Evolutionary conservation across 441 rosid genomes (phyloP).

Genomic region (Eutrema salsugineum): DNA sequence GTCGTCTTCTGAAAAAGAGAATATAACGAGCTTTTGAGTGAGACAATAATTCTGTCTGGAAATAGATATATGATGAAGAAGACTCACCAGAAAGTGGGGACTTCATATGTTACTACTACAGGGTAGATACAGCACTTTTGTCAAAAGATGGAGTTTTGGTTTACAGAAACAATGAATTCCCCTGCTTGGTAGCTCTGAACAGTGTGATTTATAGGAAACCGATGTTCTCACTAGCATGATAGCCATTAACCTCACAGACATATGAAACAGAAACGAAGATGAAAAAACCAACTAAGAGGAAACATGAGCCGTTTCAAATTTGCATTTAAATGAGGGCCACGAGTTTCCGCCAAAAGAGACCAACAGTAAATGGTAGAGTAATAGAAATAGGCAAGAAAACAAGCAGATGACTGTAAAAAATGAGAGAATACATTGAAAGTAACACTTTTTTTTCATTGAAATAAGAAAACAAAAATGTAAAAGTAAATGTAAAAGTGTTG

Average conservation of each 20-base stretch:
- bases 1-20: background rate
- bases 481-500: conserved; percentile 11
- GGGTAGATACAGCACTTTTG: background rate
- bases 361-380: background rate
- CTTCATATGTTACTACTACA: background rate
- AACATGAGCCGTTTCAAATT: background rate
- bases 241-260: too few relatives aligned
- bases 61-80: background rate
- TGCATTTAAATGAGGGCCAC: too few relatives aligned
- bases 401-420: background rate
- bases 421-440: background rate
- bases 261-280: background rate
- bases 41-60: background rate
- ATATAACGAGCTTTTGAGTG: background rate
- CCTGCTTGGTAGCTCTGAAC: background rate
- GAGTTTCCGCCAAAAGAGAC: background rate
- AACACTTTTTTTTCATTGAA: conserved; percentile 8
- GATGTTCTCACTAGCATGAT: background rate
- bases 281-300: background rate
- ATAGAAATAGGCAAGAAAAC: background rate
- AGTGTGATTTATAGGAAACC: background rate
- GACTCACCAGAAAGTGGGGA: background rate
- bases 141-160: background rate
- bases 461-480: conserved; percentile 18
- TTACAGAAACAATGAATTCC: background rate